These are phyloP conservation scores for Elsinoe fawcettii DNA, from an alignment of 2,329 filamentous ascomycete species.

Conservation along the genomic window DNA sequence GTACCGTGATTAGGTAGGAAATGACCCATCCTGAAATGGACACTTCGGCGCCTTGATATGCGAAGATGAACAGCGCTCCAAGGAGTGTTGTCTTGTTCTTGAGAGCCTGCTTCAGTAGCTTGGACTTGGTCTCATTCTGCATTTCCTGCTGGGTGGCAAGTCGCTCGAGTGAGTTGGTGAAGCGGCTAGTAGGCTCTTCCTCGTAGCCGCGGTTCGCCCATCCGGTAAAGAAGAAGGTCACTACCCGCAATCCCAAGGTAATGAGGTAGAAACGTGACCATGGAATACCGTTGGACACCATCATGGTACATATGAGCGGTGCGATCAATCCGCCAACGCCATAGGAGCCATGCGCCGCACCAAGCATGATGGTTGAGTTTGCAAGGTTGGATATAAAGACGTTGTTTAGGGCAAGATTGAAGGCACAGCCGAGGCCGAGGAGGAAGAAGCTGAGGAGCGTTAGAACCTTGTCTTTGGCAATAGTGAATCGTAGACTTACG, in stretches of 20 bases:
- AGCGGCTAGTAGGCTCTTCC: slow-evolving; percentile 44
- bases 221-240: slow-evolving; percentile 50
- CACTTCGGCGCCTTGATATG: slow-evolving; percentile 79
- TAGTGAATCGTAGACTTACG: slow-evolving; percentile 24
- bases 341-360: slow-evolving; percentile 58
- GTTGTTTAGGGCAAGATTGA: slow-evolving; percentile 49
- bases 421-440: slow-evolving; percentile 47
- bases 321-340: slow-evolving; percentile 48
- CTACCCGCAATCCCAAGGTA: slow-evolving; percentile 49
- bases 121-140: slow-evolving; percentile 35
- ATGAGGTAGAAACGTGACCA: slow-evolving; percentile 72
- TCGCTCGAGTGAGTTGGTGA: slow-evolving; percentile 38
- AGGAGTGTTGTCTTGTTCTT: slow-evolving; percentile 56
- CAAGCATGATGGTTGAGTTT: slow-evolving; percentile 47
- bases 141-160: slow-evolving; percentile 33
- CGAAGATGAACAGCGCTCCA: slow-evolving; percentile 74
- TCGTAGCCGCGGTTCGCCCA: slow-evolving; percentile 68
- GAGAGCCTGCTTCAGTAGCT: slow-evolving; percentile 44
- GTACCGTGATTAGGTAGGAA: slow-evolving; percentile 68
- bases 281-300: slow-evolving; percentile 53
- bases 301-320: slow-evolving; percentile 65
- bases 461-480: slow-evolving; percentile 16
- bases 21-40: slow-evolving; percentile 81
- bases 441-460: slow-evolving; percentile 54
- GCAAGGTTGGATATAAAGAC: slow-evolving; percentile 49